These are phyloP conservation scores for Echinochloa phyllopogon DNA, from an alignment of 176 grass and related monocot species.

Conservation along the genomic window DNA sequence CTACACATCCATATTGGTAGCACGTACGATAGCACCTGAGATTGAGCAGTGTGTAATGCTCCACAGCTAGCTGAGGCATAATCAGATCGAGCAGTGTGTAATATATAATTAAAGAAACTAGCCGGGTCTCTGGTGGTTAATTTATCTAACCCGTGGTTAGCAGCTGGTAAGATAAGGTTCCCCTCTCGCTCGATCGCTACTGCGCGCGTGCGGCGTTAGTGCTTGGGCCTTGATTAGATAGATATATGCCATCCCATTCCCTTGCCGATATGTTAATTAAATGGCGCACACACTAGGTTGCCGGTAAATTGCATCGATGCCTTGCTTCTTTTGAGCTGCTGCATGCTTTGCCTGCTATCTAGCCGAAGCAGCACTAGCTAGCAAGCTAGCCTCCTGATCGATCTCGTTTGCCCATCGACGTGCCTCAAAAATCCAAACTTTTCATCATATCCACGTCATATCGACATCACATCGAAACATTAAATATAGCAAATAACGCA, in stretches of 20 bases:
- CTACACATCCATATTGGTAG: too few relatives aligned
- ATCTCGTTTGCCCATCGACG: background rate
- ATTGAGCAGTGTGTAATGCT: slow-evolving; percentile 34
- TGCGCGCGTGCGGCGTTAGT: background rate
- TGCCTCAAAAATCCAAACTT: too few relatives aligned
- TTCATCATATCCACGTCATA: too few relatives aligned
- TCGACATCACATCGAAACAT: too few relatives aligned
- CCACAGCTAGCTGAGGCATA: slow-evolving; percentile 34
- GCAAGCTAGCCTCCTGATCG: background rate
- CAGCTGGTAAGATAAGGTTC: slow-evolving; percentile 52
- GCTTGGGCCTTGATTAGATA: slow-evolving; percentile 27
- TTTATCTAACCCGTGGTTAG: slow-evolving; percentile 30
- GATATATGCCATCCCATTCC: slow-evolving; percentile 24
- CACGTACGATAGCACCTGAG: too few relatives aligned
- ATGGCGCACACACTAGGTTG: slow-evolving; percentile 22
- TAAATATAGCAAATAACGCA: too few relatives aligned
- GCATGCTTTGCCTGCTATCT: background rate
- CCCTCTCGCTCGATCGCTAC: background rate
- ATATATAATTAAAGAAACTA: background rate
- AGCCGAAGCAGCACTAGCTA: background rate
- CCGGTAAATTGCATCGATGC: slow-evolving; percentile 39
- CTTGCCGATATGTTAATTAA: slow-evolving; percentile 55
- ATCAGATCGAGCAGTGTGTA: background rate
- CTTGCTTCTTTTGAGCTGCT: slow-evolving; percentile 14
- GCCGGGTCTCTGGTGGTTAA: background rate